phyloP scores from a whole-genome alignment of 1,284 basidiomycete genomes.

The Lentinus polychrous region DNA sequence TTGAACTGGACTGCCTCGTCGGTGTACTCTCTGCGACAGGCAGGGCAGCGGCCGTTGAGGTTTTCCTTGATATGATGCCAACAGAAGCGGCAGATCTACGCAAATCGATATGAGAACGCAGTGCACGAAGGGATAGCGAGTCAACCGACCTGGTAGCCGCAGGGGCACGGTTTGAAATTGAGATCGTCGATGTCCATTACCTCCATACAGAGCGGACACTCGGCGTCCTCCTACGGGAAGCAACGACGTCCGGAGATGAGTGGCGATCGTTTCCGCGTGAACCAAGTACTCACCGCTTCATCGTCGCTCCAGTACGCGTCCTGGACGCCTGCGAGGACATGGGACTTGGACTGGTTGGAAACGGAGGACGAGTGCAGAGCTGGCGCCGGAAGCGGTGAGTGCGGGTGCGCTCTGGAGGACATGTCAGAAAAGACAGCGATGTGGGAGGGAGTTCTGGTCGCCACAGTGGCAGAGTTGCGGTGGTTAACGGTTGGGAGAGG shows the following conservation, averaged over 20 bases:
- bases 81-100: slow-evolving; percentile 96
- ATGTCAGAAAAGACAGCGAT: slow-evolving; percentile 14
- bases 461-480: too few relatives aligned
- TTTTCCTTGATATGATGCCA: slow-evolving; percentile 99
- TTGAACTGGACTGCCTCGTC: slow-evolving; percentile 95
- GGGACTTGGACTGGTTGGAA: slow-evolving; percentile 70
- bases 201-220: slow-evolving; percentile 97
- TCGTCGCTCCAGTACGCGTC: slow-evolving; percentile 99
- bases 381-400: slow-evolving; percentile 64
- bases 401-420: slow-evolving; percentile 30
- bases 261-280: not conserved
- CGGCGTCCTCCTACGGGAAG: slow-evolving; percentile 82
- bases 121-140: not conserved
- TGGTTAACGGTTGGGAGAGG: slow-evolving; percentile 2
- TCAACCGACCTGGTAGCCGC: slow-evolving; percentile 86
- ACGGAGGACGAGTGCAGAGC: slow-evolving; percentile 63
- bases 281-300: slow-evolving; percentile 38
- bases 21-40: slow-evolving; percentile 91
- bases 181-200: slow-evolving; percentile 99
- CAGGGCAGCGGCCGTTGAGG: slow-evolving; percentile 94
- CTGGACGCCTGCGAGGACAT: slow-evolving; percentile 83
- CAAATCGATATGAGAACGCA: not conserved
- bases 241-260: slow-evolving; percentile 4
- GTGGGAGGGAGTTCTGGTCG: too few relatives aligned
- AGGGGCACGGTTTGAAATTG: slow-evolving; percentile 99